phyloP scores from a whole-genome alignment of 805 yeast species.

The Saccharomyces paradoxus region DNA sequence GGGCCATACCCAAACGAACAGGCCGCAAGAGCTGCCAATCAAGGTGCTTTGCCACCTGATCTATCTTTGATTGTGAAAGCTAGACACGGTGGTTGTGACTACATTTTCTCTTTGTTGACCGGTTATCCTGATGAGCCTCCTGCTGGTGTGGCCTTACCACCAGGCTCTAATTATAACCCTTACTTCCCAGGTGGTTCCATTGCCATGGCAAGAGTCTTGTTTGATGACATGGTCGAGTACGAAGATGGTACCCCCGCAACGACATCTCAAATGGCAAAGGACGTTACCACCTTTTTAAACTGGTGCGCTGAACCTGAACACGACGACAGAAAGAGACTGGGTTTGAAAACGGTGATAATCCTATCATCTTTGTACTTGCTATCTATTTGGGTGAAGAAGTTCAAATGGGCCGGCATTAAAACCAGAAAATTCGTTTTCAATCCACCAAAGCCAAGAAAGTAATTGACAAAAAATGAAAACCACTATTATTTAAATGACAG shows the following conservation, averaged over 20 bases:
- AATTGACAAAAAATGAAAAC: slow-evolving; percentile 29
- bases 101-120: slow-evolving; percentile 87
- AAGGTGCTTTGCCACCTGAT: slow-evolving; percentile 98
- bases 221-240: slow-evolving; percentile 94
- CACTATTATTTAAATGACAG: neutral
- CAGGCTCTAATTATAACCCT: slow-evolving; percentile 96
- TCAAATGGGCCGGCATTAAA: slow-evolving; percentile 96
- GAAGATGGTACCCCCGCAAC: slow-evolving; percentile 99
- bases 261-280: slow-evolving; percentile 98
- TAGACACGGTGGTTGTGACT: slow-evolving; percentile 96
- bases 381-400: slow-evolving; percentile 88
- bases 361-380: slow-evolving; percentile 71
- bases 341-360: slow-evolving; percentile 83
- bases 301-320: slow-evolving; percentile 99
- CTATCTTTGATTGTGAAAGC: slow-evolving; percentile 95
- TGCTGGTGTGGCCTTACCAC: slow-evolving; percentile 89
- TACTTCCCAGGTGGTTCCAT: slow-evolving; percentile 99
- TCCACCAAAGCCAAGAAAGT: slow-evolving; percentile 58
- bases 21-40: slow-evolving; percentile 99
- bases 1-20: slow-evolving; percentile 96
- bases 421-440: slow-evolving; percentile 87
- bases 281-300: slow-evolving; percentile 88
- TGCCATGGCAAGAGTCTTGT: slow-evolving; percentile 98
- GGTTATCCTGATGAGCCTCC: slow-evolving; percentile 99
- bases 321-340: slow-evolving; percentile 94